phyloP scores from a whole-genome alignment of 805 yeast species.

The Ogataea trehalophila region DNA sequence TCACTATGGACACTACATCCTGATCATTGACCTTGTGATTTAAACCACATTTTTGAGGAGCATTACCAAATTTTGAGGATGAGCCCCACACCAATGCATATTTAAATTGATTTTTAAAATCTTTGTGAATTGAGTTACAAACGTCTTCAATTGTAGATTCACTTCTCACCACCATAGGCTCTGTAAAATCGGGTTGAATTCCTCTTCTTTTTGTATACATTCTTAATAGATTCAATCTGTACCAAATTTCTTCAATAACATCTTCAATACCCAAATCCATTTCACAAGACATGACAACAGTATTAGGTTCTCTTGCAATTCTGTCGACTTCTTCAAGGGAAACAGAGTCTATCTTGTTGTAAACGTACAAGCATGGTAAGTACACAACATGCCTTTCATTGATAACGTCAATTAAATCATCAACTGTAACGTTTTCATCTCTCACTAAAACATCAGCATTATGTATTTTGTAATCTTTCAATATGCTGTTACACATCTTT shows the following conservation, averaged over 20 bases:
- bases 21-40: constrained; percentile 82
- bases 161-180: constrained; percentile 86
- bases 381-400: constrained; percentile 85
- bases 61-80: constrained; percentile 73
- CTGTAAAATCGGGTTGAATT: constrained; percentile 69
- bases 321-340: constrained; percentile 92
- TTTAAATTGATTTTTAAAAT: constrained; percentile 85
- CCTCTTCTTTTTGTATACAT: constrained; percentile 89
- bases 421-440: constrained; percentile 85
- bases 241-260: constrained; percentile 91
- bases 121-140: constrained; percentile 89
- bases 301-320: constrained; percentile 86
- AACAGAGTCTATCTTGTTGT: constrained; percentile 93
- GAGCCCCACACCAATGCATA: constrained; percentile 97
- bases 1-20: constrained; percentile 87
- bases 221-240: constrained; percentile 71
- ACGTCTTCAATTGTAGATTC: constrained; percentile 78
- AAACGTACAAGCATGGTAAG: constrained; percentile 87
- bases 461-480: constrained; percentile 84
- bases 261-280: constrained; percentile 82
- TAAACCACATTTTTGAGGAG: constrained; percentile 95
- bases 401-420: constrained; percentile 87
- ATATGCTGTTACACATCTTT: constrained; percentile 66
- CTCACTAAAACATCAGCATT: constrained; percentile 90
- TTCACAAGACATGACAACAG: constrained; percentile 92